phyloP scores from a whole-genome alignment of 306 rosid genomes.

The Pachyrhizus erosus region DNA sequence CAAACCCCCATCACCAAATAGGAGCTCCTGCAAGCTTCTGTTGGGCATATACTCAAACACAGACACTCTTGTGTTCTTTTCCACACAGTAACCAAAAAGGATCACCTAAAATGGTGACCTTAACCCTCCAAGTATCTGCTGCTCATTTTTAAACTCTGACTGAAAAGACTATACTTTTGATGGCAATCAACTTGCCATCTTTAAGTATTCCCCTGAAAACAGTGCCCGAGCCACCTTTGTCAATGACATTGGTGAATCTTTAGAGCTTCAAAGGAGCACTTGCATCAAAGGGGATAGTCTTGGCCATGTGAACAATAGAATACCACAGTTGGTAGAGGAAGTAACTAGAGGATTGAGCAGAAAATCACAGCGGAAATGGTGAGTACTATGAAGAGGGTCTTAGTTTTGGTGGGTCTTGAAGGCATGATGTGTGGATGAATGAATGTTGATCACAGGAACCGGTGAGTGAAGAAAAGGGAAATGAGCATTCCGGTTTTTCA shows the following conservation, averaged over 20 bases:
- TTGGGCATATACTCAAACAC: constrained; percentile 89
- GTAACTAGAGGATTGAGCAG: constrained; percentile 74
- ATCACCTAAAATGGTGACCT: constrained; percentile 80
- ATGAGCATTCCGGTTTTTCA: constrained; percentile 46
- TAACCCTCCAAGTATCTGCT: constrained; percentile 90
- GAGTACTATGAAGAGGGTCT: constrained; percentile 72
- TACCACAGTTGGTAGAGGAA: constrained; percentile 79
- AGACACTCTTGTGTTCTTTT: constrained; percentile 44
- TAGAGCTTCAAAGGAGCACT: constrained; percentile 83
- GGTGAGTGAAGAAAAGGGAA: constrained; percentile 26
- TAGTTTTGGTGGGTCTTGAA: constrained; percentile 63
- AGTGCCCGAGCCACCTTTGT: constrained; percentile 90
- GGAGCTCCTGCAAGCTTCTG: constrained; percentile 78
- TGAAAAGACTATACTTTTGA: constrained; percentile 74
- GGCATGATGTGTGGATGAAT: constrained; percentile 23
- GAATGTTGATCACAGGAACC: constrained; percentile 39
- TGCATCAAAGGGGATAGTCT: constrained; percentile 58
- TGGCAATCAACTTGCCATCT: constrained; percentile 78
- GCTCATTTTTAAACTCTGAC: constrained; percentile 81
- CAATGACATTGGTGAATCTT: constrained; percentile 43
- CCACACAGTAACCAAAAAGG: constrained; percentile 84
- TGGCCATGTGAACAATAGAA: constrained; percentile 38
- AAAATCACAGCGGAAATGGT: constrained; percentile 80
- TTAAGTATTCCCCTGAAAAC: constrained; percentile 80
- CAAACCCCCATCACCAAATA: constrained; percentile 55